Conservation (phyloP, 2,329 filamentous ascomycete genomes). For the Aspergillus puulaauensis region DNA sequence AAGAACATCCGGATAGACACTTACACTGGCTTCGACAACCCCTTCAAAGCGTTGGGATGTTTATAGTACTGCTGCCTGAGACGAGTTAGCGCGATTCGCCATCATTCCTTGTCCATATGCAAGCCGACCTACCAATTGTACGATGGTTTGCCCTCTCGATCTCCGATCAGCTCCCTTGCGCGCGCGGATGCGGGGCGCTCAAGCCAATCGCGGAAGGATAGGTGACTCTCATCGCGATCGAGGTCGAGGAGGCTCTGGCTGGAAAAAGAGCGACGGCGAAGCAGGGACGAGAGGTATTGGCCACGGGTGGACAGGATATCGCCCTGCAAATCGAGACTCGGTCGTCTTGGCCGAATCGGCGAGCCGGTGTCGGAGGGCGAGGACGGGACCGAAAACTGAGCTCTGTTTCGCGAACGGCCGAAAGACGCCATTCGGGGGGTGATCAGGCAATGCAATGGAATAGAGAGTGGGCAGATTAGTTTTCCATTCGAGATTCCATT, state of each 20-base stretch:
- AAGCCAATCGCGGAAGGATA: slow-evolving; percentile 32
- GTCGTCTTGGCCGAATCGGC: slow-evolving; percentile 23
- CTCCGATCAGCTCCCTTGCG: slow-evolving; percentile 64
- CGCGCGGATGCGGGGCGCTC: slow-evolving; percentile 15
- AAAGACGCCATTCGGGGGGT: slow-evolving; percentile 8
- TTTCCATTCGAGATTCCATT: too few relatives aligned
- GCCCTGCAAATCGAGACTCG: slow-evolving; percentile 35
- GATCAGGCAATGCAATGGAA: background rate
- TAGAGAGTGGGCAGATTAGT: too few relatives aligned
- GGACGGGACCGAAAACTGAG: slow-evolving; percentile 6
- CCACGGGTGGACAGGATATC: slow-evolving; percentile 40
- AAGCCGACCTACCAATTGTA: slow-evolving; percentile 67
- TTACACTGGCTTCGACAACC: slow-evolving; percentile 70
- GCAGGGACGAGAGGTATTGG: slow-evolving; percentile 35
- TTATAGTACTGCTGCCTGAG: slow-evolving; percentile 76
- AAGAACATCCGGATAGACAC: slow-evolving; percentile 18
- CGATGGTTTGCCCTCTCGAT: slow-evolving; percentile 70
- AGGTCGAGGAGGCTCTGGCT: slow-evolving; percentile 9
- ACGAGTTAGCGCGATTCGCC: background rate
- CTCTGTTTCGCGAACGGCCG: slow-evolving; percentile 8
- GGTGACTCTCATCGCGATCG: slow-evolving; percentile 7
- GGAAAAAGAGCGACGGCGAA: slow-evolving; percentile 29
- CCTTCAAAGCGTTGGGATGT: slow-evolving; percentile 69
- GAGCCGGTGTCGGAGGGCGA: slow-evolving; percentile 13
- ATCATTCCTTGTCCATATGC: background rate